A percentile compares a stretch with the other conserved stretches of the same genome.
Conservation (phyloP, 2,329 filamentous ascomycete species). For the Xylaria sp. region DNA sequence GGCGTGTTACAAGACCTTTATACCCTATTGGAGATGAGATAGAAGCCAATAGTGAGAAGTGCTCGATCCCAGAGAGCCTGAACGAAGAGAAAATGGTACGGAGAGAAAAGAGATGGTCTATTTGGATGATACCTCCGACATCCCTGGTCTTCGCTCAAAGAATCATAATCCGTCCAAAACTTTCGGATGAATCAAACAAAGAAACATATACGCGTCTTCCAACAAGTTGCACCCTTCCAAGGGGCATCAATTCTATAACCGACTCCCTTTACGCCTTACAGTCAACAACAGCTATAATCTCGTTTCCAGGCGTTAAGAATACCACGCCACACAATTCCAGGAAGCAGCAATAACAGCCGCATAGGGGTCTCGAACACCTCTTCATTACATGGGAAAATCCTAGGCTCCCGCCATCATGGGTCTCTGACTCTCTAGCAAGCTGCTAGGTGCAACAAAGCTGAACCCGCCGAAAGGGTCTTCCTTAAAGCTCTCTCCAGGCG, state of each 20-base stretch:
- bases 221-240: neutral
- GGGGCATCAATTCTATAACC: slow-evolving; percentile 1
- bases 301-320: neutral
- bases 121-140: slow-evolving; percentile 1
- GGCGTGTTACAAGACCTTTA: neutral
- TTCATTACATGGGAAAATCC: neutral
- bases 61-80: neutral
- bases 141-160: neutral
- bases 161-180: slow-evolving; percentile 1
- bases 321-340: neutral
- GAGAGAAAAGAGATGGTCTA: slow-evolving; percentile 5
- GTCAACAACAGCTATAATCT: slow-evolving; percentile 8
- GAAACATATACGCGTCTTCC: slow-evolving; percentile 4
- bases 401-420: slow-evolving; percentile 50
- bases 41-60: neutral
- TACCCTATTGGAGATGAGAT: neutral
- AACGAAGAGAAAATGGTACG: neutral
- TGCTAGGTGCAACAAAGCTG: slow-evolving; percentile 70
- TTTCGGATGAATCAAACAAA: slow-evolving; percentile 4
- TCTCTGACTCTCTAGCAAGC: slow-evolving; percentile 63
- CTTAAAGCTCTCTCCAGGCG: slow-evolving; percentile 53
- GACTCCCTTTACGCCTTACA: neutral
- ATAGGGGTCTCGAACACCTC: neutral
- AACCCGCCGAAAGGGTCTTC: slow-evolving; percentile 73
- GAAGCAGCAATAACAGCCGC: too few species aligned